phyloP scores from a whole-genome alignment of 164 flowering plant genomes.

The Vitis rupestris region DNA sequence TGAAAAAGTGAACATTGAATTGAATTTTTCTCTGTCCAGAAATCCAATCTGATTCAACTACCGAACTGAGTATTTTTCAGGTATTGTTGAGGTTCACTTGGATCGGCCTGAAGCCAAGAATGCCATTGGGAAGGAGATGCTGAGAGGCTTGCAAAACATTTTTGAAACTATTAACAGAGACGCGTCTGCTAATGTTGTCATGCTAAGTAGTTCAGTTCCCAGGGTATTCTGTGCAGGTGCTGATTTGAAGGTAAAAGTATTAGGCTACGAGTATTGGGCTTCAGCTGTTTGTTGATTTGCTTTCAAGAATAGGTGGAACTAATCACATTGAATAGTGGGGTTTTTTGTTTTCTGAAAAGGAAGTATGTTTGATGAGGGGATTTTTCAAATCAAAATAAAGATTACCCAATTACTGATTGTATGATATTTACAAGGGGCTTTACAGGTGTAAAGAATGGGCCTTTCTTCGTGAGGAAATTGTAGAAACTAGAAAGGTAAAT shows the following conservation, averaged over 20 bases:
- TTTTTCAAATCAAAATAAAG: too few relatives aligned
- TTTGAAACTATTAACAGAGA: conserved; percentile 54
- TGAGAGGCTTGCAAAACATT: conserved; percentile 52
- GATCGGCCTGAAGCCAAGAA: conserved; percentile 79
- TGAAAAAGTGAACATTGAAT: too few relatives aligned
- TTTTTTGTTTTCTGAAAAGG: too few relatives aligned
- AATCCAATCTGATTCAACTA: background rate
- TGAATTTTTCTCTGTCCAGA: background rate
- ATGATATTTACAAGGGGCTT: too few relatives aligned
- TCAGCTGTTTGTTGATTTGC: too few relatives aligned
- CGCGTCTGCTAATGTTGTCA: conserved; percentile 56
- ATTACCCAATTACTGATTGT: too few relatives aligned
- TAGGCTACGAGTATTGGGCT: background rate
- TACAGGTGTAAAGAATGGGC: too few relatives aligned
- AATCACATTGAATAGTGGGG: too few relatives aligned
- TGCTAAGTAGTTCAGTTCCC: conserved; percentile 78
- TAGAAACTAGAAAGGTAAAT: too few relatives aligned
- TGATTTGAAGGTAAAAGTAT: conserved; percentile 78
- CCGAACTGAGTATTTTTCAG: conserved; percentile 27
- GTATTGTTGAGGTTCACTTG: conserved; percentile 77
- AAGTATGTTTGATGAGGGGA: too few relatives aligned
- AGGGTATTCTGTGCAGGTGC: conserved; percentile 93
- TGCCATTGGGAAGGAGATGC: conserved; percentile 81
- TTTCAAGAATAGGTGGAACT: too few relatives aligned
- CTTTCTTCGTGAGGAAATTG: too few relatives aligned